A percentile compares a stretch with the other conserved stretches of the same genome.
Conservation (phyloP, 805 yeast species). For the Starmerella etchellsii region DNA sequence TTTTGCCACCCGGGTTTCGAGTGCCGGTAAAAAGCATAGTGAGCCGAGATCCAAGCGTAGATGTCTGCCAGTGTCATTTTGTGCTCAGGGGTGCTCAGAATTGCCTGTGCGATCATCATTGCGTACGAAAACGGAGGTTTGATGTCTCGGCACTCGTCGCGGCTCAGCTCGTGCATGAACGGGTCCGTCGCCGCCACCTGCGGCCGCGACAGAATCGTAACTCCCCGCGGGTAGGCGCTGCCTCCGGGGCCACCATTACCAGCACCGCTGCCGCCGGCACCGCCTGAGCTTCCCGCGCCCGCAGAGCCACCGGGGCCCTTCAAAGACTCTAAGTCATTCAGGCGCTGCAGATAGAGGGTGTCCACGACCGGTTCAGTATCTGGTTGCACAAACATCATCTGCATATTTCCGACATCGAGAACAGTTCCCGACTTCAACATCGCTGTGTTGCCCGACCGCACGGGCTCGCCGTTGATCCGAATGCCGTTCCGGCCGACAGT, state of each 20-base stretch:
- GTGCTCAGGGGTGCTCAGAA: slow-evolving; percentile 74
- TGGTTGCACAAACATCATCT: slow-evolving; percentile 97
- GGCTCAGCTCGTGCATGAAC: slow-evolving; percentile 41
- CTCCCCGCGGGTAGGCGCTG: slow-evolving; percentile 30
- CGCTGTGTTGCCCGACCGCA: slow-evolving; percentile 30
- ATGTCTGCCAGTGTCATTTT: slow-evolving; percentile 83
- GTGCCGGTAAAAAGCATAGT: slow-evolving; percentile 82
- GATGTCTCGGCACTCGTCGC: slow-evolving; percentile 80
- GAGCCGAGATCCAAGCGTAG: slow-evolving; percentile 76
- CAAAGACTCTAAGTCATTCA: not conserved
- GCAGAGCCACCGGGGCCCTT: not conserved
- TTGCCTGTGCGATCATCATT: slow-evolving; percentile 96
- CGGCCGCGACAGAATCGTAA: slow-evolving; percentile 32
- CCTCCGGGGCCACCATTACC: not conserved
- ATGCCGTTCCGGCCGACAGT: slow-evolving; percentile 89
- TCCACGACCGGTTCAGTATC: slow-evolving; percentile 67
- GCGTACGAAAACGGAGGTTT: slow-evolving; percentile 97
- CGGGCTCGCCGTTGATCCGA: slow-evolving; percentile 59
- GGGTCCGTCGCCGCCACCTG: slow-evolving; percentile 27
- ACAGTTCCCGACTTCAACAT: slow-evolving; percentile 74
- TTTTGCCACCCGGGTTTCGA: slow-evolving; percentile 98
- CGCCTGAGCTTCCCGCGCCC: not conserved
- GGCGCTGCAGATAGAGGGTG: slow-evolving; percentile 5
- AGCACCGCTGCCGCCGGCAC: not conserved
- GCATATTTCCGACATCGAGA: slow-evolving; percentile 90